A percentile compares a stretch with the other conserved stretches of the same genome.
phyloP scores from a whole-genome alignment of 2,329 filamentous ascomycete species.

The Huntiella savannae region DNA sequence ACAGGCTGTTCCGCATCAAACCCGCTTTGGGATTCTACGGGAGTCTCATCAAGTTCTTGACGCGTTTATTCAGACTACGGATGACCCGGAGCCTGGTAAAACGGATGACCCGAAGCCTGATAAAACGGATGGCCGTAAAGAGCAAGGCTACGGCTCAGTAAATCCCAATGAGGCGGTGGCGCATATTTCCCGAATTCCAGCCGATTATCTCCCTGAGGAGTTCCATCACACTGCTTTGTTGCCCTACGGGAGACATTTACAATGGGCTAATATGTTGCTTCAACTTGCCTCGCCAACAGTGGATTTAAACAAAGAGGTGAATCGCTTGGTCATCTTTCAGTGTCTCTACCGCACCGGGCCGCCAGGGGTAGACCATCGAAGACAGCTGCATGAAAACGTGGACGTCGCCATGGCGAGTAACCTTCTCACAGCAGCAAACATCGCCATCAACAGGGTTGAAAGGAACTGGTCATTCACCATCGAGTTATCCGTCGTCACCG shows the following conservation, averaged over 20 bases:
- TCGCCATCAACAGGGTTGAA: conserved; percentile 19
- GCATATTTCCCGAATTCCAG: conserved; percentile 27
- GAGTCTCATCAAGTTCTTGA: too few species aligned
- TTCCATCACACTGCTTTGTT: conserved; percentile 32
- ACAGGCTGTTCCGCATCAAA: too few species aligned
- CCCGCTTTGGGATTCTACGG: too few species aligned
- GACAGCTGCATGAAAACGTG: conserved; percentile 15
- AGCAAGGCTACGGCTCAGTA: too few species aligned
- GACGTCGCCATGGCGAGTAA: conserved; percentile 16
- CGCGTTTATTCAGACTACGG: too few species aligned
- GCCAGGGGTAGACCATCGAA: not conserved
- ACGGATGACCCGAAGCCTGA: too few species aligned
- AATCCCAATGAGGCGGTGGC: conserved; percentile 34
- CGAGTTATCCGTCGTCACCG: conserved; percentile 22
- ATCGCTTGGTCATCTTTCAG: conserved; percentile 29
- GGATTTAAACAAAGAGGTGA: conserved; percentile 31
- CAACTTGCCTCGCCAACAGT: conserved; percentile 29
- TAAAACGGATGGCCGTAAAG: too few species aligned
- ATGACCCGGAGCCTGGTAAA: too few species aligned
- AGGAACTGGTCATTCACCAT: conserved; percentile 31
- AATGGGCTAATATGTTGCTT: conserved; percentile 36
- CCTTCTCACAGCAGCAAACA: conserved; percentile 17
- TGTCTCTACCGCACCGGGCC: conserved; percentile 28
- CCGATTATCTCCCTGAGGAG: conserved; percentile 30
- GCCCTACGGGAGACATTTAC: conserved; percentile 26